Percentiles rank a stretch among this genome's conserved stretches.
Evolutionary conservation across 2,329 filamentous ascomycete genomes (phyloP).

Genomic region (Immersiporthe knoxdaviesiana): DNA sequence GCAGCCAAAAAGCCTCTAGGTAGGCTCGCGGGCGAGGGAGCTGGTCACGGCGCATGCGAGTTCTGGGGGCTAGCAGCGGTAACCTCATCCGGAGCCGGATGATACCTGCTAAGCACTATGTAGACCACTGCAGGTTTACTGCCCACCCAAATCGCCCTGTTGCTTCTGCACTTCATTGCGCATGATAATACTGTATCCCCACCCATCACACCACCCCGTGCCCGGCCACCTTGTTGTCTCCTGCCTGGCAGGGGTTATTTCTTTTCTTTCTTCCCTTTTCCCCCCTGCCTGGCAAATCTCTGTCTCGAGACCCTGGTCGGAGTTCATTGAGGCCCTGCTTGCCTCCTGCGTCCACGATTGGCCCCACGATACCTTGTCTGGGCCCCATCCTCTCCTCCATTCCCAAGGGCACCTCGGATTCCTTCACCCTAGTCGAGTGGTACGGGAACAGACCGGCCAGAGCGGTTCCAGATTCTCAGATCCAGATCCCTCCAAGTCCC

Average conservation of each 20-base stretch:
- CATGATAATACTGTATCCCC: not conserved
- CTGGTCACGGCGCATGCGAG: constrained; percentile 5
- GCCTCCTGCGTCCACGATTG: not conserved
- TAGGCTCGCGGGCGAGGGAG: not conserved
- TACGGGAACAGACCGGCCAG: constrained; percentile 11
- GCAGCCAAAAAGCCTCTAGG: not conserved
- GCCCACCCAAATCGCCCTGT: not conserved
- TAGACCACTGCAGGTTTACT: not conserved
- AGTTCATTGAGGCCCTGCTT: not conserved
- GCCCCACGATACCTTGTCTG: not conserved
- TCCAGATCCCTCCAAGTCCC: not conserved
- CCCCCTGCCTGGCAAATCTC: not conserved
- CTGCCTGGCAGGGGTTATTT: not conserved
- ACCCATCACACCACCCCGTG: constrained; percentile 5
- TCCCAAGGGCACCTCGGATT: constrained; percentile 7
- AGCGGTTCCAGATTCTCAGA: constrained; percentile 10
- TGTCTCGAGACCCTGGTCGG: not conserved
- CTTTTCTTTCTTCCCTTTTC: not conserved
- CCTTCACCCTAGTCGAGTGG: constrained; percentile 12
- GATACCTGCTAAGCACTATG: too few relatives aligned
- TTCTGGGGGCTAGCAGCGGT: constrained; percentile 6
- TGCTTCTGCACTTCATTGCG: not conserved
- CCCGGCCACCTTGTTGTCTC: not conserved
- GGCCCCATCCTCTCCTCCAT: constrained; percentile 5
- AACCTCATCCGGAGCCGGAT: constrained; percentile 14